Conservation (phyloP, 768 basidiomycete species). For the Lactifluus hygrophoroides region DNA sequence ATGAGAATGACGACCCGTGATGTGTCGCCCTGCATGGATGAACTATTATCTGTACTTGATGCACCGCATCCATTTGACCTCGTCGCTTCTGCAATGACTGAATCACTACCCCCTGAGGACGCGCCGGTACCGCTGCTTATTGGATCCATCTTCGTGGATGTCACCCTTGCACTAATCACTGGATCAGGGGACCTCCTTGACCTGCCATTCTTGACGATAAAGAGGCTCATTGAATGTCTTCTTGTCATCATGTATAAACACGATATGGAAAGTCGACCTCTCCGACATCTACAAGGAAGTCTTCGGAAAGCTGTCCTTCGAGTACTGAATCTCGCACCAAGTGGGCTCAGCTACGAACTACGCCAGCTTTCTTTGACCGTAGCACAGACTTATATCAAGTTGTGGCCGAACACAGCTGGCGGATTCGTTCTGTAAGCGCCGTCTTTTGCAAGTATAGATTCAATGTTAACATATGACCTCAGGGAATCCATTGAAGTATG, state of each 20-base stretch:
- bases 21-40: slow-evolving; percentile 49
- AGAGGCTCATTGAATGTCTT: slow-evolving; percentile 53
- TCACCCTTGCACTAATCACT: slow-evolving; percentile 43
- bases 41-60: slow-evolving; percentile 52
- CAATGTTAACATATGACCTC: neutral
- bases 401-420: slow-evolving; percentile 46
- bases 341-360: slow-evolving; percentile 55
- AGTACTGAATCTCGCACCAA: slow-evolving; percentile 41
- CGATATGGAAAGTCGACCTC: slow-evolving; percentile 48
- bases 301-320: slow-evolving; percentile 46
- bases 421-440: slow-evolving; percentile 43
- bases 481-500: slow-evolving; percentile 50
- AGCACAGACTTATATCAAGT: slow-evolving; percentile 53
- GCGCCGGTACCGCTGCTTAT: slow-evolving; percentile 39
- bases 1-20: slow-evolving; percentile 34
- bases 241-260: slow-evolving; percentile 67
- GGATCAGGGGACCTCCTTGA: slow-evolving; percentile 36
- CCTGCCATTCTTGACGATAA: slow-evolving; percentile 48
- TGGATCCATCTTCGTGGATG: slow-evolving; percentile 57
- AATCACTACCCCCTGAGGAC: slow-evolving; percentile 34
- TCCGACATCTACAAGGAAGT: slow-evolving; percentile 45
- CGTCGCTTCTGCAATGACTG: slow-evolving; percentile 39
- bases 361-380: slow-evolving; percentile 57
- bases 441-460: neutral
- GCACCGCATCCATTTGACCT: slow-evolving; percentile 42